Base-by-base conservation (phyloP, 2,329 filamentous ascomycete genomes). In the Curvularia spicifera region DNA sequence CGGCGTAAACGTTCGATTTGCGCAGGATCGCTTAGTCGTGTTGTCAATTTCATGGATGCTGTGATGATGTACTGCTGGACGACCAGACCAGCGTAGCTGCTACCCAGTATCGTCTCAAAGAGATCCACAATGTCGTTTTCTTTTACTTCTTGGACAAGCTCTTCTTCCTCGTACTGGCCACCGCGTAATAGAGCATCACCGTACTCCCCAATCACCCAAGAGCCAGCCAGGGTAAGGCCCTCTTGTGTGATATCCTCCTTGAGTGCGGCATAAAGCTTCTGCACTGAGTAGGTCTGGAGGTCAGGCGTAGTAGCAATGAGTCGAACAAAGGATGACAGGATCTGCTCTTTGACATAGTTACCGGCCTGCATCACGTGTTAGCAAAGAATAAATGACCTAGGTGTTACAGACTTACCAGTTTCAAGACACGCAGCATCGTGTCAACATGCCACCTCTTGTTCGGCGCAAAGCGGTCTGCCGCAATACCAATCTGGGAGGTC, bases 361-460 rank as follows among this genome's bases (percentile, higher is more conserved):
- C 95, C 95, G 51, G 95, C 95, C 76, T 79, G 48, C 33, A 44
- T 7, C 18, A 10, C 43, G 6, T 28, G 13, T 63, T 55, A 74
- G 68, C 22, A 54, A 20, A 31, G n/a, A 3, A 29, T 10, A 18
- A 18, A 4, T 4, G 40, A 10, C 2, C 7, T 3, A 13, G 29
- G 1, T 15, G 18, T 29, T 8, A 5, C 9, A 29, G 24, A 72
- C 72, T 66, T 52, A 77, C 76, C 65, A 99, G 83, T 57, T 93
- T 97, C 68, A 99, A 79, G 24, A 99, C 93, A 22, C 96, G 87
- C 53, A 99, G 83, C 89, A 99, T 97, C 2, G 96, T 99, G 73
- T 99, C 95, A 67, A 98, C 90, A 75, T 99, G 95, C 95, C 95
- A 99, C 74, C 95, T 85, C 80, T 98, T 98, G 80, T 95, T 98